Base-by-base conservation (phyloP, 139 green algal species). In the Pedinophyceae sp. region DNA sequence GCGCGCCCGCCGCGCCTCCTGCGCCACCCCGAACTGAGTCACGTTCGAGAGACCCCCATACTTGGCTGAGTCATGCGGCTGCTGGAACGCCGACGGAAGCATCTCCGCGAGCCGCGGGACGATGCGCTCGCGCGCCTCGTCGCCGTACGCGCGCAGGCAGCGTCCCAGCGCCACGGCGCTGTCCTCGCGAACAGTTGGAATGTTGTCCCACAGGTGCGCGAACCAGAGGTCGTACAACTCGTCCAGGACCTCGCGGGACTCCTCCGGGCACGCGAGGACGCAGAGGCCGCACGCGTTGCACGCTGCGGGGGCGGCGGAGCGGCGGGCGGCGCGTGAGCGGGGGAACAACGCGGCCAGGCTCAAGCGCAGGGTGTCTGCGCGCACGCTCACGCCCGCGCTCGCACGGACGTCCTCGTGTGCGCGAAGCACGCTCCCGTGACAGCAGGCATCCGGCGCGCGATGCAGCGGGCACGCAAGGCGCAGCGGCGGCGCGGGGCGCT, bases 171-270 rank as follows among this genome's bases (percentile, higher is more conserved):
- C 83, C 10, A 70, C 54, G 2, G 81, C 81, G 5, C 63, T 73
- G 59, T 86, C 74, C 58, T 85, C 74, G 1, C 87, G 68, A 46
- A 94, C 84, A 2, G 74, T 84, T 30, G 67, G 75, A n/a, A 94
- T 80, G 72, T 93, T 92, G 68, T 96, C 87, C 59, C 71, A 72
- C 45, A 96, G 71, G 60, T 90, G 83, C 5, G 69, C 72, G 27
- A 81, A 57, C 87, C 86, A 95, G 27, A 93, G 60, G 0, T 57
- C 29, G 26, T 75, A 80, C 26, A 94, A 63, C 59, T 88, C 67
- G 13, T 58, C 53, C 22, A 83, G 52, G 6, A 71, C 49, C 16
- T 64, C 45, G 1, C 40, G 20, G 4, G 69, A 65, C 29, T 78
- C 72, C 5, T 76, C 65, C 1, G 81, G 79, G 53, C 78, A 89